Evolutionary conservation across 306 rosid species (phyloP).

Genomic region (Castanea crenata): DNA sequence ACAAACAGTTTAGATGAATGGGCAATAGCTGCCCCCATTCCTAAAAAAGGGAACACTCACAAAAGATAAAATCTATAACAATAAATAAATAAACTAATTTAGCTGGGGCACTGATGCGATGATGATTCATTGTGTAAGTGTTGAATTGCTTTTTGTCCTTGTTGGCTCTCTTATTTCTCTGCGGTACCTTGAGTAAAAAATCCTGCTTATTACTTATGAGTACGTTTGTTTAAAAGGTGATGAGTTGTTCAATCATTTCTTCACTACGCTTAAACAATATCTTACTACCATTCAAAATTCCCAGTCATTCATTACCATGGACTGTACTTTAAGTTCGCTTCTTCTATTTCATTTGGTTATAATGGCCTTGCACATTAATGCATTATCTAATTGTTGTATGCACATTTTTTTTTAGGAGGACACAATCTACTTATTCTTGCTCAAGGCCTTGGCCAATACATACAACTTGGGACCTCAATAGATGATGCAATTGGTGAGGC

Average conservation of each 20-base stretch:
- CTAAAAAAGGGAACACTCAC: background rate
- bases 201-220: background rate
- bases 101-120: background rate
- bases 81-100: background rate
- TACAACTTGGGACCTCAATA: slow-evolving; percentile 94
- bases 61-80: background rate
- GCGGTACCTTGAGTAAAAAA: background rate
- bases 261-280: background rate
- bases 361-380: slow-evolving; percentile 10
- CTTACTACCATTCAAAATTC: background rate
- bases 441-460: slow-evolving; percentile 79
- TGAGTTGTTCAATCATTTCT: background rate
- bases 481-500: slow-evolving; percentile 99
- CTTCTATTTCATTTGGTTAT: slow-evolving; percentile 11
- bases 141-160: background rate
- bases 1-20: background rate
- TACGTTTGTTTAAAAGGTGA: background rate
- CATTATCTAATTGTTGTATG: slow-evolving; percentile 13
- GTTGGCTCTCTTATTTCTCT: background rate
- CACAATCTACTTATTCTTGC: slow-evolving; percentile 88
- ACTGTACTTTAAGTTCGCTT: slow-evolving; percentile 1
- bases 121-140: background rate
- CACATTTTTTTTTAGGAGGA: slow-evolving; percentile 53
- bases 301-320: background rate
- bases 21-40: background rate